Conservation (phyloP, 495 filamentous ascomycete species). For the Hyaloscypha finlandica region DNA sequence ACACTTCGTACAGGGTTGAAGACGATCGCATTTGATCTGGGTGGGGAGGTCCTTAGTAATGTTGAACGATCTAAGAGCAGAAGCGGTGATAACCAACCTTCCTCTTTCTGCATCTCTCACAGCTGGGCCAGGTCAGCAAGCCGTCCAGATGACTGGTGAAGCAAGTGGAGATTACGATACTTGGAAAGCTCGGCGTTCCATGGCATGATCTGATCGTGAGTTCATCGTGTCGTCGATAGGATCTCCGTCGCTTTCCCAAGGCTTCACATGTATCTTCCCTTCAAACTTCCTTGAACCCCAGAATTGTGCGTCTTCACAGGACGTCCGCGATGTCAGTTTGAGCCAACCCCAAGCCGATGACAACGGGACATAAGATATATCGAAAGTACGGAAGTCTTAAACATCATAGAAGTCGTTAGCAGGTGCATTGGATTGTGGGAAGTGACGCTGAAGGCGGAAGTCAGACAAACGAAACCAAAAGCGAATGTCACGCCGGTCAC, state of each 20-base stretch:
- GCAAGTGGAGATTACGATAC: slow-evolving; percentile 9
- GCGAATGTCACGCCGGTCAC: background rate
- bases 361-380: background rate
- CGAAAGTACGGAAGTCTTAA: background rate
- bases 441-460: background rate
- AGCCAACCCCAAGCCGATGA: background rate
- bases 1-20: slow-evolving; percentile 33
- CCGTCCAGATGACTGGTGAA: too few relatives aligned
- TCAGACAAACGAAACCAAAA: background rate
- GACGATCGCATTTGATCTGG: slow-evolving; percentile 38
- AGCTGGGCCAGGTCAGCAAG: slow-evolving; percentile 9
- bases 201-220: slow-evolving; percentile 10
- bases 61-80: background rate
- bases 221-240: slow-evolving; percentile 15
- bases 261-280: background rate
- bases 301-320: background rate
- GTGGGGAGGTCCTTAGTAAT: background rate
- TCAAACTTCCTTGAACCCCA: background rate
- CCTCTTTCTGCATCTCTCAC: slow-evolving; percentile 25
- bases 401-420: background rate
- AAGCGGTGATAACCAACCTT: slow-evolving; percentile 19
- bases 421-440: background rate
- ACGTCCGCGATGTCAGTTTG: background rate
- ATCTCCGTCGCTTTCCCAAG: background rate
- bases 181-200: slow-evolving; percentile 21